These are phyloP conservation scores for Penicillium crustosum DNA, from an alignment of 2,329 filamentous ascomycete species.

Conservation along the genomic window DNA sequence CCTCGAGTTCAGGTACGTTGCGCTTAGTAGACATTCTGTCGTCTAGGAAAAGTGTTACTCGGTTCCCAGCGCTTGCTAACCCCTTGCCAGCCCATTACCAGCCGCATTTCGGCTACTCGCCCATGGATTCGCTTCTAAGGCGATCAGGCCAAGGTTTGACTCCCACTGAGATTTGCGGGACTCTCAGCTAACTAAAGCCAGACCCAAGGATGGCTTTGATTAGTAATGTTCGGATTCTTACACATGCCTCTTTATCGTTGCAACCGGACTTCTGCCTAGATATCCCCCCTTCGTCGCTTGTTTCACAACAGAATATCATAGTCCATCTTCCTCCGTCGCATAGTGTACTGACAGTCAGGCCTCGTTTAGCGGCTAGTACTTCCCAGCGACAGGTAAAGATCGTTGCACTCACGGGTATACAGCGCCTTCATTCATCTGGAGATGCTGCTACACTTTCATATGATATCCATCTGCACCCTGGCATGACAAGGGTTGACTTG, in stretches of 20 bases:
- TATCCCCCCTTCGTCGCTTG: slow-evolving; percentile 63
- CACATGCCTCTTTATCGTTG: slow-evolving; percentile 65
- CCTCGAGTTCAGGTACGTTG: not conserved
- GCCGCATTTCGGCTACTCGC: slow-evolving; percentile 29
- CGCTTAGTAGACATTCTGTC: not conserved
- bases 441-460: slow-evolving; percentile 66
- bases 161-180: not conserved
- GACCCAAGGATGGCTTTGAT: slow-evolving; percentile 64
- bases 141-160: slow-evolving; percentile 49
- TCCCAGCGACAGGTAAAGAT: slow-evolving; percentile 72
- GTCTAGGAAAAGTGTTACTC: not conserved
- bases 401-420: slow-evolving; percentile 69
- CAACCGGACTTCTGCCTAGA: slow-evolving; percentile 63
- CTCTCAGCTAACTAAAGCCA: slow-evolving; percentile 28
- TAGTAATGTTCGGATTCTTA: slow-evolving; percentile 63
- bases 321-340: slow-evolving; percentile 67
- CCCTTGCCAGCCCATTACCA: slow-evolving; percentile 15
- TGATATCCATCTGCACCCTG: slow-evolving; percentile 68
- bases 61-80: slow-evolving; percentile 7
- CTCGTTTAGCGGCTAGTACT: slow-evolving; percentile 62
- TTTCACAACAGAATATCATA: slow-evolving; percentile 70
- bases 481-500: slow-evolving; percentile 75
- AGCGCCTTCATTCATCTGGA: slow-evolving; percentile 54
- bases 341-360: slow-evolving; percentile 69
- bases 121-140: slow-evolving; percentile 45